Conservation (phyloP, 2,329 filamentous ascomycete genomes). For the Colletotrichum navitas region DNA sequence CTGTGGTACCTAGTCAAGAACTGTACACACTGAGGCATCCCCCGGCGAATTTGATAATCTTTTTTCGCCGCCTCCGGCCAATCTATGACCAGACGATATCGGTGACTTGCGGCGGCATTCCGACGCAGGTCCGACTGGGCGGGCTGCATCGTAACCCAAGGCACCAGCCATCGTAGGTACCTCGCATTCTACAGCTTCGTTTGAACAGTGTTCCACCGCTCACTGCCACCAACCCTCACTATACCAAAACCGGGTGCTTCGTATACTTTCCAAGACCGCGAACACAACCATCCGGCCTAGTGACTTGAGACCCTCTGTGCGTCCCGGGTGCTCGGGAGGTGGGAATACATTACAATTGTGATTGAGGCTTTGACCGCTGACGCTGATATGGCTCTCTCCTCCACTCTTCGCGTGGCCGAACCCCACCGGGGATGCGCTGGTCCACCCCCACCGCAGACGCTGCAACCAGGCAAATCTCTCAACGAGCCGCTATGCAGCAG, state of each 20-base stretch:
- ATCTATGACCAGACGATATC: neutral
- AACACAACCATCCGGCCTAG: slow-evolving; percentile 17
- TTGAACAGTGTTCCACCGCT: neutral
- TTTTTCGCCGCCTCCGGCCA: neutral
- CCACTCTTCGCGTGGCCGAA: neutral
- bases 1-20: neutral
- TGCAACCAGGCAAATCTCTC: neutral
- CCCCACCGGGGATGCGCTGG: slow-evolving; percentile 1
- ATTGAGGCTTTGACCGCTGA: slow-evolving; percentile 13
- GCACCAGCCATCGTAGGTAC: neutral
- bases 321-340: slow-evolving; percentile 8
- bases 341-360: neutral
- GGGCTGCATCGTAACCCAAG: neutral
- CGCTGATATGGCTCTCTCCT: slow-evolving; percentile 15
- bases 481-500: neutral
- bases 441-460: slow-evolving; percentile 2
- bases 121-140: neutral
- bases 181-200: neutral
- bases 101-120: slow-evolving; percentile 17
- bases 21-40: neutral
- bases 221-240: neutral
- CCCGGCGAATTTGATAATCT: neutral
- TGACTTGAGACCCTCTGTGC: slow-evolving; percentile 1
- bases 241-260: neutral
- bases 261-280: slow-evolving; percentile 1